These are phyloP conservation scores for Ogataea paraovalis DNA, from an alignment of 805 yeast genomes.

Conservation along the genomic window DNA sequence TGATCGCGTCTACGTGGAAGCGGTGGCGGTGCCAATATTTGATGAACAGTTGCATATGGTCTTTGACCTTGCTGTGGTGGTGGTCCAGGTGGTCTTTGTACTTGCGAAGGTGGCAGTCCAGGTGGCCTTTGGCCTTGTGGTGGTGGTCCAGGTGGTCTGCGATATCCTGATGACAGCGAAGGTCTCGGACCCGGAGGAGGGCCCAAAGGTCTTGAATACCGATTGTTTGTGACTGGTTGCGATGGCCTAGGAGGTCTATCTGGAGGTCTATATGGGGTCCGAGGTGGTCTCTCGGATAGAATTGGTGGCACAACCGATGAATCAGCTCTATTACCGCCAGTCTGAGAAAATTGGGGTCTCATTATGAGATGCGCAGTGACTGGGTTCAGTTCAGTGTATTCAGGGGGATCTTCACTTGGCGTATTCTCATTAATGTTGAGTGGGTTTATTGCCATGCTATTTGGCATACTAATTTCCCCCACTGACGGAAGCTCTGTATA, in stretches of 20 bases:
- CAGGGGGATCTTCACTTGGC: constrained; percentile 34
- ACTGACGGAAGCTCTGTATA: constrained; percentile 25
- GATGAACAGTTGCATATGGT: constrained; percentile 8
- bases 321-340: constrained; percentile 26
- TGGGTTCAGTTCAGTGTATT: constrained; percentile 32
- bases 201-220: constrained; percentile 2
- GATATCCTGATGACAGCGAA: not conserved
- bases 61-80: not conserved
- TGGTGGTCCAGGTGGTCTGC: not conserved
- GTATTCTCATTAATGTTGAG: constrained; percentile 20
- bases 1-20: constrained; percentile 7
- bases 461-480: constrained; percentile 25
- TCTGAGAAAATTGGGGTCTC: constrained; percentile 27
- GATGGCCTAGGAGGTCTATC: constrained; percentile 6
- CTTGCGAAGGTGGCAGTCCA: not conserved
- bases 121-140: not conserved
- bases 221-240: too few relatives aligned
- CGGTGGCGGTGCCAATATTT: constrained; percentile 15
- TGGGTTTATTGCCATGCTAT: constrained; percentile 26
- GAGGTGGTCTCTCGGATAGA: constrained; percentile 13
- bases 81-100: not conserved
- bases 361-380: constrained; percentile 15
- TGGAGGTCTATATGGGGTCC: constrained; percentile 5
- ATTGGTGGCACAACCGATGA: constrained; percentile 7
- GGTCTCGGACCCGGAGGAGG: constrained; percentile 1